Evolutionary conservation across 2,329 filamentous ascomycete species (phyloP).

Genomic region (Phialemonium atrogriseum): DNA sequence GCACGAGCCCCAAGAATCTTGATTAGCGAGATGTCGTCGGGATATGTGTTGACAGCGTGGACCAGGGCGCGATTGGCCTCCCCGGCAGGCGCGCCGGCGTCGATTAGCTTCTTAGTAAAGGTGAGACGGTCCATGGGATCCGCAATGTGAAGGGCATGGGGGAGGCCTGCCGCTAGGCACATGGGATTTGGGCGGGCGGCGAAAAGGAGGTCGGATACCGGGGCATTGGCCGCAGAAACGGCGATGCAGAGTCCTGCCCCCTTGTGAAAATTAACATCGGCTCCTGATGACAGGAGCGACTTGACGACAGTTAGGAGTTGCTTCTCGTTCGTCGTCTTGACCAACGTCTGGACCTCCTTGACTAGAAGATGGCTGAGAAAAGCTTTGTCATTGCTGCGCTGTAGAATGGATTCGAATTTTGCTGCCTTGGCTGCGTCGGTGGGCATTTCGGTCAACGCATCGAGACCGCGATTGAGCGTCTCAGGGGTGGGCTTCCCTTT

Average conservation of each 20-base stretch:
- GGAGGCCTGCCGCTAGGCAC: slow-evolving; percentile 41
- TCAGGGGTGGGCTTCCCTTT: slow-evolving; percentile 34
- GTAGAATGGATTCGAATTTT: slow-evolving; percentile 41
- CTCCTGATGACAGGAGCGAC: slow-evolving; percentile 39
- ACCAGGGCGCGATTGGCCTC: slow-evolving; percentile 44
- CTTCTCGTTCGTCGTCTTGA: slow-evolving; percentile 26
- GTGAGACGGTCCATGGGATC: slow-evolving; percentile 43
- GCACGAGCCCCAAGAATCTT: slow-evolving; percentile 34
- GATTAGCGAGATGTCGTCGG: slow-evolving; percentile 41
- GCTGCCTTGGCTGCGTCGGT: slow-evolving; percentile 36
- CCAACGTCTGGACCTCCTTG: slow-evolving; percentile 39
- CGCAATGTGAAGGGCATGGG: slow-evolving; percentile 40
- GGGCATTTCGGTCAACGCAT: slow-evolving; percentile 32
- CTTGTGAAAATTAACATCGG: slow-evolving; percentile 45
- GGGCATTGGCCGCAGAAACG: slow-evolving; percentile 34
- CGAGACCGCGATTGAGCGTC: slow-evolving; percentile 34
- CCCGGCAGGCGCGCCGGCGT: slow-evolving; percentile 35
- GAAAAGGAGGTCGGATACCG: slow-evolving; percentile 42
- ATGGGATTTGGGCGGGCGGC: slow-evolving; percentile 27
- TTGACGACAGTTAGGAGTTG: slow-evolving; percentile 35
- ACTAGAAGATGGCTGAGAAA: slow-evolving; percentile 37
- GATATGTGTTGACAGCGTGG: slow-evolving; percentile 38
- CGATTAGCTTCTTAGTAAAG: slow-evolving; percentile 40
- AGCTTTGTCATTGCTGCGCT: slow-evolving; percentile 31
- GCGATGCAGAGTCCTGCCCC: slow-evolving; percentile 42